These are phyloP conservation scores for Sugiyamaella qingdaonensis DNA, from an alignment of 805 yeast genomes.

Conservation along the genomic window DNA sequence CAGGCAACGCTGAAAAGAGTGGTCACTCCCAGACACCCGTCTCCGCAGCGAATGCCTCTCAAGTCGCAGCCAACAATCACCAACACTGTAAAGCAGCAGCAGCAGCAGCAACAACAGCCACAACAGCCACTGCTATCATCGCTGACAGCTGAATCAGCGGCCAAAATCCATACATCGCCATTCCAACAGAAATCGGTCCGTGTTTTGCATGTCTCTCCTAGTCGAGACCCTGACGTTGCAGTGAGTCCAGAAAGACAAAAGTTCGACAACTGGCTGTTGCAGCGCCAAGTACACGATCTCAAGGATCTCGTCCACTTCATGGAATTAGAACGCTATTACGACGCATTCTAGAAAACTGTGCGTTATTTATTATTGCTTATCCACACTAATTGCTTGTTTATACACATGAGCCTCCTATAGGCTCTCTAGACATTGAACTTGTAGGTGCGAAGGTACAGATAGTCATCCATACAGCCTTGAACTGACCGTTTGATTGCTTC, in stretches of 20 bases:
- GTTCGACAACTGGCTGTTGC: slow-evolving; percentile 9
- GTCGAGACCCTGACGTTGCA: background rate
- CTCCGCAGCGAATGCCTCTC: background rate
- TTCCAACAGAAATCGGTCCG: background rate
- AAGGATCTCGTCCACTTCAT: slow-evolving; percentile 18
- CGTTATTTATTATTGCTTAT: background rate
- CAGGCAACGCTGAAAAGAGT: background rate
- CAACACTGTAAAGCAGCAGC: background rate
- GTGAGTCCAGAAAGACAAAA: background rate
- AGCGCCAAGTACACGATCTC: slow-evolving; percentile 11
- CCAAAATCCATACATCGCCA: background rate
- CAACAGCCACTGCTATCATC: background rate
- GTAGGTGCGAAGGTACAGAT: slow-evolving; percentile 21
- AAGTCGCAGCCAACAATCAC: background rate
- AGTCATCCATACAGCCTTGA: slow-evolving; percentile 22
- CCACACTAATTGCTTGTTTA: background rate
- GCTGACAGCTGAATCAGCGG: background rate
- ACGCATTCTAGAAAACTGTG: slow-evolving; percentile 5
- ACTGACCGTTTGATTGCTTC: slow-evolving; percentile 19
- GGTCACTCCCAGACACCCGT: background rate
- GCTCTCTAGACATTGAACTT: slow-evolving; percentile 10
- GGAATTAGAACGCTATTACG: slow-evolving; percentile 20
- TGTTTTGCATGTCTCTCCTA: background rate
- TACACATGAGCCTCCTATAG: background rate
- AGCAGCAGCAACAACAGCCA: background rate